phyloP scores from a whole-genome alignment of 2,329 filamentous ascomycete genomes.

The Metarhizium album region DNA sequence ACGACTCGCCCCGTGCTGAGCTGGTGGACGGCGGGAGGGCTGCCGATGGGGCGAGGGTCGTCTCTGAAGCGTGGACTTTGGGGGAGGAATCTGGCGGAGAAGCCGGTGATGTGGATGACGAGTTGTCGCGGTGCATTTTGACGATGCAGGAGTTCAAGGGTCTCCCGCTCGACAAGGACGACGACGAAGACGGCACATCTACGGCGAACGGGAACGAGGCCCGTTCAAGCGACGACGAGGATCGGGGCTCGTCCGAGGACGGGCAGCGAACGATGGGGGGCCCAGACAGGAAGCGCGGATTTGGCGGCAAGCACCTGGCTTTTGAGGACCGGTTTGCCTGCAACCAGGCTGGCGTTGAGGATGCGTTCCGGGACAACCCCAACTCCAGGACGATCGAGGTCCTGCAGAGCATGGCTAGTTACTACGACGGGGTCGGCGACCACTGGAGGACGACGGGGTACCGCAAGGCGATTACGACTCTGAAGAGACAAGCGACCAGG shows the following conservation, averaged over 20 bases:
- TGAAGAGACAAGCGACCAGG: constrained; percentile 53
- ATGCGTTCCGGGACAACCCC: constrained; percentile 43
- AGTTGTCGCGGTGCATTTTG: constrained; percentile 53
- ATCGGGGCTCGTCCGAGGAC: not conserved
- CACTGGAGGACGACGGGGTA: constrained; percentile 69
- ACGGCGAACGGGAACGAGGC: not conserved
- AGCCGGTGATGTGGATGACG: constrained; percentile 29
- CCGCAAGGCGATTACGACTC: constrained; percentile 61
- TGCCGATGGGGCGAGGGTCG: constrained; percentile 1
- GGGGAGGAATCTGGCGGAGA: not conserved
- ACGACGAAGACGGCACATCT: constrained; percentile 29
- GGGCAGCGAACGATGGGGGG: not conserved
- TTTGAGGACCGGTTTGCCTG: constrained; percentile 44
- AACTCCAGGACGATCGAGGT: constrained; percentile 68
- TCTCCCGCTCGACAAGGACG: constrained; percentile 42
- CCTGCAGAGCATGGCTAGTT: constrained; percentile 65
- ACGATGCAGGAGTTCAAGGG: constrained; percentile 49
- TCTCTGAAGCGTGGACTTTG: not conserved
- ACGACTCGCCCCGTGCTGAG: constrained; percentile 17
- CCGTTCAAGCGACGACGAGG: constrained; percentile 2
- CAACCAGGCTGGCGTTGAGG: constrained; percentile 38
- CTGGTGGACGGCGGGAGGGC: constrained; percentile 11
- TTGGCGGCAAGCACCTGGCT: constrained; percentile 16
- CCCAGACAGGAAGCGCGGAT: not conserved
- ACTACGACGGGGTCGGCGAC: constrained; percentile 67